phyloP scores from a whole-genome alignment of 2,329 filamentous ascomycete genomes.

The Alternaria postmessia region DNA sequence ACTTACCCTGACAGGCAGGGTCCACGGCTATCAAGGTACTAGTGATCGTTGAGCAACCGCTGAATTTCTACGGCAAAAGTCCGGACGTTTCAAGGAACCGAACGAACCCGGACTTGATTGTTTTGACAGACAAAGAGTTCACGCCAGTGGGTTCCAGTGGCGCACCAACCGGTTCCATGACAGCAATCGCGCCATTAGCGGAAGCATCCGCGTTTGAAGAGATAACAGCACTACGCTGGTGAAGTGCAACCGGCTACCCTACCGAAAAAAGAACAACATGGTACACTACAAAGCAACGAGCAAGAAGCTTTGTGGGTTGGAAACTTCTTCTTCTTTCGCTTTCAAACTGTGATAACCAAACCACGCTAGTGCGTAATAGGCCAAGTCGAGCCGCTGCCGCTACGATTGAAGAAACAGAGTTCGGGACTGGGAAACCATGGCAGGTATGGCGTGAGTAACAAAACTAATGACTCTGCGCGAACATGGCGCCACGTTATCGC shows the following conservation, averaged over 20 bases:
- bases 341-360: not conserved
- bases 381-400: not conserved
- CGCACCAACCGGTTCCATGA: not conserved
- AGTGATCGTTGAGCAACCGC: not conserved
- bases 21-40: not conserved
- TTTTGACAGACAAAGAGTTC: not conserved
- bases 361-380: not conserved
- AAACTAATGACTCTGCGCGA: not conserved
- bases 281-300: not conserved
- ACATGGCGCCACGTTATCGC: not conserved
- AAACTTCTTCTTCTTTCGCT: not conserved
- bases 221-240: not conserved
- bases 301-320: not conserved
- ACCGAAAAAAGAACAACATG: too few relatives aligned
- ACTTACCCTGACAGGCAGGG: not conserved
- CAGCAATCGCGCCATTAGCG: not conserved
- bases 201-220: not conserved
- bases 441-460: conserved; percentile 2
- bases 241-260: not conserved
- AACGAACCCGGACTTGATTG: not conserved
- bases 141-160: conserved; percentile 1
- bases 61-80: not conserved
- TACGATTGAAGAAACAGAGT: not conserved
- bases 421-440: not conserved
- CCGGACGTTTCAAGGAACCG: not conserved